These are phyloP conservation scores for Meripilus lineatus DNA, from an alignment of 1,284 basidiomycete species.

Conservation along the genomic window DNA sequence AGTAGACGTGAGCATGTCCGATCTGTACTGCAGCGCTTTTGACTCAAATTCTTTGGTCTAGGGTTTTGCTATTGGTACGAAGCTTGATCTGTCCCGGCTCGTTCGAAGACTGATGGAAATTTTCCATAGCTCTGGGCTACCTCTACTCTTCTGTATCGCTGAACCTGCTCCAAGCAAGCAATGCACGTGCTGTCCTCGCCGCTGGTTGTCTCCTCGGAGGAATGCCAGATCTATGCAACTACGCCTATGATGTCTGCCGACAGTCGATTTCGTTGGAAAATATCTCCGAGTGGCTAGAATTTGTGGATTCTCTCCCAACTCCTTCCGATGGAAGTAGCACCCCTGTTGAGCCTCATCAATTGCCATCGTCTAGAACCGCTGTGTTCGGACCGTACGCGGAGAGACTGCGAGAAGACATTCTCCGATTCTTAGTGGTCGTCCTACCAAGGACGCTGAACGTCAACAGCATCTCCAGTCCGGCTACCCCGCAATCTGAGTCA, in stretches of 20 bases:
- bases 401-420: constrained; percentile 64
- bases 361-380: constrained; percentile 40
- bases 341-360: constrained; percentile 35
- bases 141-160: constrained; percentile 72
- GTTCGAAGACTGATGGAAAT: too few relatives aligned
- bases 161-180: constrained; percentile 62
- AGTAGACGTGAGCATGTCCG: constrained; percentile 58
- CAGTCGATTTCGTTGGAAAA: constrained; percentile 70
- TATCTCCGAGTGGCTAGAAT: constrained; percentile 72
- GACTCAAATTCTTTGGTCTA: constrained; percentile 20
- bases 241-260: constrained; percentile 74
- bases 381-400: constrained; percentile 71
- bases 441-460: constrained; percentile 58
- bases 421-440: constrained; percentile 70
- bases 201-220: constrained; percentile 79
- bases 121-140: constrained; percentile 61
- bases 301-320: constrained; percentile 57
- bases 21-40: constrained; percentile 11
- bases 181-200: constrained; percentile 78
- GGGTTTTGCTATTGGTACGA: constrained; percentile 71
- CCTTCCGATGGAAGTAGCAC: constrained; percentile 47
- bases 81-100: too few relatives aligned
- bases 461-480: constrained; percentile 22
- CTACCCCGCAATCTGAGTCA: constrained; percentile 33
- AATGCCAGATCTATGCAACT: constrained; percentile 76